These are phyloP conservation scores for Naematelia aurantialba DNA, from an alignment of 768 basidiomycete genomes.

Conservation along the genomic window DNA sequence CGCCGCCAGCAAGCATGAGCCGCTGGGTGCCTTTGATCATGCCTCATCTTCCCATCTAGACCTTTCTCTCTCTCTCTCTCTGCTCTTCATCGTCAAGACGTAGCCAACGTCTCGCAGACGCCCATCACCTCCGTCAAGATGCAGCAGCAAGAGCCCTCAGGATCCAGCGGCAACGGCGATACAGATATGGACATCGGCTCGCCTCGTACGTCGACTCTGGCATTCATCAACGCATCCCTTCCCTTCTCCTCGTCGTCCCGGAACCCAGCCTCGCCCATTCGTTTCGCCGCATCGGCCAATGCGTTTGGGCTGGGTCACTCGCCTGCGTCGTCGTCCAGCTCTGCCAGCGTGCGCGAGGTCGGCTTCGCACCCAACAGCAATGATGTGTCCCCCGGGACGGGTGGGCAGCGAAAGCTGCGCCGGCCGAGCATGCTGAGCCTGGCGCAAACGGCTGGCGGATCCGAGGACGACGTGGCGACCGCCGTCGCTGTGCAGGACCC, in stretches of 20 bases:
- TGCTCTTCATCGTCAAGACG: background rate
- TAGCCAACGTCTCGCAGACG: too few species aligned
- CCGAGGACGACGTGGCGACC: background rate
- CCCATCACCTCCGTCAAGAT: too few species aligned
- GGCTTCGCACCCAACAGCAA: background rate
- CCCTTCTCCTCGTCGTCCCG: conserved; percentile 1
- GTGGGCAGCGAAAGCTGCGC: conserved; percentile 13
- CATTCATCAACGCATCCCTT: conserved; percentile 1
- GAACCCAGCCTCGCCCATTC: conserved; percentile 17
- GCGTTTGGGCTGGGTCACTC: conserved; percentile 34
- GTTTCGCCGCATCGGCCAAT: conserved; percentile 35
- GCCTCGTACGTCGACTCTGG: conserved; percentile 1
- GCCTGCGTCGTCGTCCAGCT: conserved; percentile 22
- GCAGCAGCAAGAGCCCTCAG: too few species aligned
- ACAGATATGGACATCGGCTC: background rate
- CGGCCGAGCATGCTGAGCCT: conserved; percentile 39
- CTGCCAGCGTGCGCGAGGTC: conserved; percentile 2
- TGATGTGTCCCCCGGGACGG: background rate
- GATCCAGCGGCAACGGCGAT: background rate
- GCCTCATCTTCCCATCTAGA: background rate
- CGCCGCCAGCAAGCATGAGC: background rate
- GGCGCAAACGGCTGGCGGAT: conserved; percentile 21
- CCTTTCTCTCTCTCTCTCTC: background rate
- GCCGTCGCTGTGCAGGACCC: background rate
- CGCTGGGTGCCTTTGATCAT: background rate